Evolutionary conservation across 2,329 filamentous ascomycete species (phyloP), one percentile per base, ranked within the genome.

Genomic region (Colletotrichum lindemuthianum): DNA sequence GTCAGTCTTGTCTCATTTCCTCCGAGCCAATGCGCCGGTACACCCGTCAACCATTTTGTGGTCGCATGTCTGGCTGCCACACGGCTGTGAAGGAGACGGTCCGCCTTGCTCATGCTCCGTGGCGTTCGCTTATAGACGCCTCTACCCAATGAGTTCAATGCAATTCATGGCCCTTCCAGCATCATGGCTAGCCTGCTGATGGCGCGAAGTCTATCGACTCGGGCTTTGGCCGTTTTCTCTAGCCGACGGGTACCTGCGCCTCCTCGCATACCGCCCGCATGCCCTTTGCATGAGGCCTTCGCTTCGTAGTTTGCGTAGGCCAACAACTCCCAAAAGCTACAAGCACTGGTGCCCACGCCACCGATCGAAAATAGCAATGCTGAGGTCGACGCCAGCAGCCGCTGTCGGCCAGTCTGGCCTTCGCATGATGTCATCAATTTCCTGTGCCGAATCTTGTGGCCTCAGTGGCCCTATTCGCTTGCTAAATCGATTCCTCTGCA

Each of bases 231-330:
- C 36, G 40, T 39, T 47, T 39, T 41, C 47, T 51, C 58, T 61
- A 61, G 51, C 33, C 36, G 45, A 39, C 61, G 61, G 58, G 61
- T 65, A 57, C 61, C 61, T 65, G 58, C 58, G 61, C 51, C 61
- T 61, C 61, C 47, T 16, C 47, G 41, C 47, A 51, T 61, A 45
- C 44, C 34, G 44, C 37, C 52, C 37, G 45, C 52, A 41, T 56
- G 34, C 50, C 40, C 24, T 24, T 24, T 24, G 24, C 24, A 24
- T 24, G 24, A 24, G 24, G 24, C 24, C 24, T 47, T 36, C 39
- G n/a, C 51, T 39, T 55, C 50, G 60, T 32, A 50, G 41, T 40
- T 50, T 24, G 44, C 34, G 32, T 51, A 33, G 44, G 43, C 37
- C 33, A 16, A 39, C 24, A 24, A 1, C 24, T 24, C 24, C 24